Evolutionary conservation across 495 filamentous ascomycete species (phyloP).

Genomic region (Daldinia concentrica): DNA sequence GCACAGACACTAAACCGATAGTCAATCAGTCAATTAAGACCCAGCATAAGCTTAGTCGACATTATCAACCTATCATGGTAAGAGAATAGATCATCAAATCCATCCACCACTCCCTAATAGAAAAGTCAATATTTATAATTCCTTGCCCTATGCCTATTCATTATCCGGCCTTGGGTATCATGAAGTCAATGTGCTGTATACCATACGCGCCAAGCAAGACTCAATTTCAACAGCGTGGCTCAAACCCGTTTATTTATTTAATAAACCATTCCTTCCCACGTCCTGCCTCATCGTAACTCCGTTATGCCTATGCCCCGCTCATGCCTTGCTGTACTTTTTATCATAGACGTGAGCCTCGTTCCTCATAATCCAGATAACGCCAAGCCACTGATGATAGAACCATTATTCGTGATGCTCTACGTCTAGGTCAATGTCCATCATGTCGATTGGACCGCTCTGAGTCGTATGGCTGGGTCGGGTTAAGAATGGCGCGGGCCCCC

Average conservation of each 20-base stretch:
- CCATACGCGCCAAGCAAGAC: conserved; percentile 7
- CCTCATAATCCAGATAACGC: conserved; percentile 6
- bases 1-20: too few relatives aligned
- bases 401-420: conserved; percentile 34
- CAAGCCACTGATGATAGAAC: neutral
- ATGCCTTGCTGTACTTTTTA: neutral
- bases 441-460: conserved; percentile 24
- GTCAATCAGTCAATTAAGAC: too few relatives aligned
- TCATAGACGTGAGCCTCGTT: conserved; percentile 13
- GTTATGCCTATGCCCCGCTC: neutral
- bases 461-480: conserved; percentile 16
- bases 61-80: neutral
- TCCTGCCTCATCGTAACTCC: neutral
- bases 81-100: neutral
- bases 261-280: neutral
- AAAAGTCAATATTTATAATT: neutral
- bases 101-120: neutral
- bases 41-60: too few relatives aligned
- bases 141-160: conserved; percentile 11
- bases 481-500: conserved; percentile 35
- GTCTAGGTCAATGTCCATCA: conserved; percentile 44
- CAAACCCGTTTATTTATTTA: conserved; percentile 1
- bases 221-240: conserved; percentile 6
- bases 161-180: conserved; percentile 34
- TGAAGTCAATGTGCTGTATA: conserved; percentile 23